Base-by-base conservation (phyloP, 257 asterid species). In the Solanum ossicruentum region DNA sequence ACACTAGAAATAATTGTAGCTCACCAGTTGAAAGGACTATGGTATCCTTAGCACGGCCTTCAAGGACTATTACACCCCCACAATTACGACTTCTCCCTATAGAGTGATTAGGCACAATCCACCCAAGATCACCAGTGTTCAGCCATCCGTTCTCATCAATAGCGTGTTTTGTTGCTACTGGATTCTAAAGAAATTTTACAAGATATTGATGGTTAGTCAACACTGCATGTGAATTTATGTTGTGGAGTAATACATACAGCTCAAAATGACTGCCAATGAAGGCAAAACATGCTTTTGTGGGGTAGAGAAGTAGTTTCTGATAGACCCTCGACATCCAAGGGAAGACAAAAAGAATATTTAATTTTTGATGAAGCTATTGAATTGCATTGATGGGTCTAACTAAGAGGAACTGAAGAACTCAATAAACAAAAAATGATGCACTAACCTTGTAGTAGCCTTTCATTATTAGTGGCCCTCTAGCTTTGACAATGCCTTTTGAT, bases 21-120 rank as follows among this genome's bases (percentile, higher is more conserved):
- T 79, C 84, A 95, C 99, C 99, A n/a, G 98, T 92, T n/a, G 89
- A 91, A 72, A 96, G 98, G 81, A 96, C 98, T 77, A 95, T 96
- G 41, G 98, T 96, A 88, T 96, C 98, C 88, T 96, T 96, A 26
- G 98, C 95, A 47, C 99, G 98, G 41, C 99, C 99, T 91, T 95
- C 98, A 49, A 96, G 98, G 86, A 95, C 96, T 88, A 96, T 85
- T 47, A 92, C 90, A 23, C 97, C 98, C 60, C 95, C 95, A 84
- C 95, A 92, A 83, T 85, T 91, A 63, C 97, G 97, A 84, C 94
- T 90, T 80, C 98, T 91, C 65, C 99, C 99, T 58, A 89, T 73
- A 66, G 98, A 93, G 88, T 93, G 98, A 85, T 86, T 86, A 69
- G 99, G 95, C 54, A 87, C 92, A 86, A 96, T 93, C 98, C 98